Conservation (phyloP, 192 early-diverging fungal genomes). For the Entomortierella beljakovae region DNA sequence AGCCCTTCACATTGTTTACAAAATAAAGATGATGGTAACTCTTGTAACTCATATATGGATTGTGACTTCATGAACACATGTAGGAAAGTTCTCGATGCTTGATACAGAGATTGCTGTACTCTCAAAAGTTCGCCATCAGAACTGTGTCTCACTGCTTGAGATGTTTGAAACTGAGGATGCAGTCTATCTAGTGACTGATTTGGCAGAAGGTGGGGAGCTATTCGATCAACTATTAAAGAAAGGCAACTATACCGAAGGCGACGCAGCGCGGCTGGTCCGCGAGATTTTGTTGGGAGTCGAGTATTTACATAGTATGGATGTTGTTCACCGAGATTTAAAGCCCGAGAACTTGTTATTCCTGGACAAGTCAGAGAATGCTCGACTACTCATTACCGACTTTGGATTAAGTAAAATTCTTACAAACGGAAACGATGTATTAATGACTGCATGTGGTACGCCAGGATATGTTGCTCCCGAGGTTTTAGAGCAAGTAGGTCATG, state of each 20-base stretch:
- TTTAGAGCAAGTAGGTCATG: conserved; percentile 84
- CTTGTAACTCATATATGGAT: not conserved
- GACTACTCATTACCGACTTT: conserved; percentile 92
- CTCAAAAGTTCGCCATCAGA: conserved; percentile 79
- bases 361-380: conserved; percentile 64
- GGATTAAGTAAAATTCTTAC: conserved; percentile 81
- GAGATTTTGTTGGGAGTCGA: conserved; percentile 84
- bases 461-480: conserved; percentile 93
- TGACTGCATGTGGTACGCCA: conserved; percentile 91
- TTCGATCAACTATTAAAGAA: conserved; percentile 81
- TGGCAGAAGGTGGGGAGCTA: conserved; percentile 89
- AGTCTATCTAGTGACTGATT: conserved; percentile 79
- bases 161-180: conserved; percentile 79
- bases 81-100: conserved; percentile 73
- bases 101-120: conserved; percentile 78
- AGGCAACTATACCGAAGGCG: conserved; percentile 84
- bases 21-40: too few species aligned
- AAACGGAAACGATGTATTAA: conserved; percentile 81
- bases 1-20: too few species aligned
- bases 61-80: not conserved
- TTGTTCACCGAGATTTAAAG: conserved; percentile 90
- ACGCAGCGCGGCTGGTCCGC: conserved; percentile 81
- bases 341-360: conserved; percentile 90
- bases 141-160: conserved; percentile 86
- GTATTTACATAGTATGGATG: conserved; percentile 87